These are phyloP conservation scores for Pyrenophora teres DNA, from an alignment of 2,329 filamentous ascomycete species.

Conservation along the genomic window DNA sequence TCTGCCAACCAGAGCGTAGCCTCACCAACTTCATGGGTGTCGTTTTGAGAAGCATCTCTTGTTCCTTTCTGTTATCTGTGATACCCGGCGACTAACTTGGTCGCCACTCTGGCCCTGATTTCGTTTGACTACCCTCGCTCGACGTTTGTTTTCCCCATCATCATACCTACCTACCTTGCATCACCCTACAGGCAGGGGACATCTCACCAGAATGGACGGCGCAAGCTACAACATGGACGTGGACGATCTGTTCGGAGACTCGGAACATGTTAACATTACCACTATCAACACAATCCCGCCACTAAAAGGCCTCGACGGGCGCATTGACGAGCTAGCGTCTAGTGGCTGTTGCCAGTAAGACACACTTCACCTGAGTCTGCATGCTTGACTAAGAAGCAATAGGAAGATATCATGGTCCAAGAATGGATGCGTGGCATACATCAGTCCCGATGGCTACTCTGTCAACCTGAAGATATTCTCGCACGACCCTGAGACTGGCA, in stretches of 20 bases:
- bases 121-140: constrained; percentile 5
- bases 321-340: constrained; percentile 75
- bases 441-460: constrained; percentile 71
- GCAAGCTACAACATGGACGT: constrained; percentile 40
- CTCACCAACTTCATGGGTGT: constrained; percentile 10
- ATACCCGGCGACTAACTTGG: constrained; percentile 24
- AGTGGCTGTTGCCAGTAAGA: constrained; percentile 83
- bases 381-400: constrained; percentile 6
- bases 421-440: constrained; percentile 80
- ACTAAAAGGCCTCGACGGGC: constrained; percentile 70
- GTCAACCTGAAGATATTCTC: constrained; percentile 75
- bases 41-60: background rate
- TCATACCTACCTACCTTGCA: background rate
- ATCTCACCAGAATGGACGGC: constrained; percentile 58
- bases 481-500: constrained; percentile 69
- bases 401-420: constrained; percentile 89
- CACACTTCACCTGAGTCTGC: background rate
- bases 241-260: constrained; percentile 56
- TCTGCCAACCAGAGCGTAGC: constrained; percentile 13
- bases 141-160: constrained; percentile 1
- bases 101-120: constrained; percentile 2
- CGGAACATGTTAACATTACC: constrained; percentile 63
- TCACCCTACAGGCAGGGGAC: background rate
- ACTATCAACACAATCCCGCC: constrained; percentile 60
- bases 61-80: constrained; percentile 17